phyloP scores from a whole-genome alignment of 2,329 filamentous ascomycete species.

The Colletotrichum trifolii region DNA sequence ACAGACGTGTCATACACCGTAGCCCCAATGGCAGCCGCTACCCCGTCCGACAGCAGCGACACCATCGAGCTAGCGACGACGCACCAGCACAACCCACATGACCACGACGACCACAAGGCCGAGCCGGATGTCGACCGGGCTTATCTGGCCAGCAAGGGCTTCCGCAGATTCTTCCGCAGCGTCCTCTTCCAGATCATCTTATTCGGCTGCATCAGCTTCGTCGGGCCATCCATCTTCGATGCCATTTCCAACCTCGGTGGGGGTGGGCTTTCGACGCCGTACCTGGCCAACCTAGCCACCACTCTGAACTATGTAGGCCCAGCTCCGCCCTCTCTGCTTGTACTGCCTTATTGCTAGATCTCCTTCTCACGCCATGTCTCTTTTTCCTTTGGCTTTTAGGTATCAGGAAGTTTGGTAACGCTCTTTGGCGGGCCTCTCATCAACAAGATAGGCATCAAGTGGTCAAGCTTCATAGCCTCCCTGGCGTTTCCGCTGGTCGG shows the following conservation, averaged over 20 bases:
- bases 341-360: too few species aligned
- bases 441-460: conserved; percentile 52
- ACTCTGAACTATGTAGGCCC: conserved; percentile 13
- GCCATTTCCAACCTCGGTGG: conserved; percentile 31
- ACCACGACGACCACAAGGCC: too few species aligned
- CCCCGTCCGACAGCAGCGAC: too few species aligned
- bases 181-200: conserved; percentile 30
- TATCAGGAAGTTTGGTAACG: conserved; percentile 15
- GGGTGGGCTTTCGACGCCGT: conserved; percentile 28
- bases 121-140: too few species aligned
- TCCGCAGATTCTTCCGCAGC: conserved; percentile 14
- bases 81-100: too few species aligned
- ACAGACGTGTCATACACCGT: too few species aligned
- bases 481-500: conserved; percentile 47
- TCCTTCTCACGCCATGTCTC: too few species aligned
- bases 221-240: conserved; percentile 29
- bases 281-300: conserved; percentile 28
- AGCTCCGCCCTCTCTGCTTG: too few species aligned
- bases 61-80: too few species aligned
- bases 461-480: conserved; percentile 49
- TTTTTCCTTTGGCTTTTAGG: too few species aligned
- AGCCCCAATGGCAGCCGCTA: too few species aligned
- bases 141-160: too few species aligned
- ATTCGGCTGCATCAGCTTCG: conserved; percentile 24
- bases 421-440: conserved; percentile 49